These are phyloP conservation scores for Colletotrichum tanaceti DNA, from an alignment of 2,329 filamentous ascomycete species.

Conservation along the genomic window DNA sequence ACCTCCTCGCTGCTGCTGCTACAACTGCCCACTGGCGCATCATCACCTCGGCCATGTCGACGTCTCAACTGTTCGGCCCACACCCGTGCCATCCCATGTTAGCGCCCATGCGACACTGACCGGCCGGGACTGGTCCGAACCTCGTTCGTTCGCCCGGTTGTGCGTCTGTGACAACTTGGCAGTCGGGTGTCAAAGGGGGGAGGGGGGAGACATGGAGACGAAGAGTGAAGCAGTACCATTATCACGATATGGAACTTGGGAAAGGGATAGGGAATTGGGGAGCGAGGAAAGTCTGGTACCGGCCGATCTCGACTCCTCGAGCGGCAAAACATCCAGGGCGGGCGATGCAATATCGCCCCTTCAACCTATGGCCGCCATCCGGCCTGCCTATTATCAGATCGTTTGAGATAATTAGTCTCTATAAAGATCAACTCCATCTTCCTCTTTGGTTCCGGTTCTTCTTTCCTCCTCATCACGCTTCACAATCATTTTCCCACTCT, in stretches of 20 bases:
- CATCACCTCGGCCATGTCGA: neutral
- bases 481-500: constrained; percentile 35
- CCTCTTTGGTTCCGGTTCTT: constrained; percentile 9
- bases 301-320: constrained; percentile 2
- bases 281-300: neutral
- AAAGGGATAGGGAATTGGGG: neutral
- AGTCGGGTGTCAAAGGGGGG: neutral
- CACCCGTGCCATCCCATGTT: constrained; percentile 33
- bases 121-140: constrained; percentile 7
- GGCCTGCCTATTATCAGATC: constrained; percentile 2
- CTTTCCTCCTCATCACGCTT: constrained; percentile 32
- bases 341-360: constrained; percentile 5
- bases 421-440: constrained; percentile 39
- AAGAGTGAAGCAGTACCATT: neutral
- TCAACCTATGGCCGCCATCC: too few relatives aligned
- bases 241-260: constrained; percentile 12
- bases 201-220: neutral
- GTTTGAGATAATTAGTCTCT: constrained; percentile 29
- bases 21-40: neutral
- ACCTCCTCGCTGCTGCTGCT: neutral
- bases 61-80: constrained; percentile 29
- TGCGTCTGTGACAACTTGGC: constrained; percentile 16
- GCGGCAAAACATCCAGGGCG: constrained; percentile 22
- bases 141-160: constrained; percentile 4
- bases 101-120: neutral